Evolutionary conservation across 257 asterid genomes (phyloP).

Genomic region (Primulina eburnea): DNA sequence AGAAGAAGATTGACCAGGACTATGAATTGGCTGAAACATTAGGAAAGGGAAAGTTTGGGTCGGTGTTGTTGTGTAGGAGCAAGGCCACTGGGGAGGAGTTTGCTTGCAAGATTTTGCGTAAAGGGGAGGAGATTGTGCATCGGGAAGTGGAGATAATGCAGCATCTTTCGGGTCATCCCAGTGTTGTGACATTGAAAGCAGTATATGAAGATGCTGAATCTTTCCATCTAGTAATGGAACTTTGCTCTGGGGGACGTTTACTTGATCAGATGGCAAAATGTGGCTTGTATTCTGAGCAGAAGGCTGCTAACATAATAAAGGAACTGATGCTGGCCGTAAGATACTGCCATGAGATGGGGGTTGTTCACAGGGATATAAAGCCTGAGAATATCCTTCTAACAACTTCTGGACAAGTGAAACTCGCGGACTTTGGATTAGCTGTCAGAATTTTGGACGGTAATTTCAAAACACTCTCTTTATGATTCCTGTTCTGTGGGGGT

Average conservation of each 20-base stretch:
- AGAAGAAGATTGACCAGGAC: slow-evolving; percentile 75
- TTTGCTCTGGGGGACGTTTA: slow-evolving; percentile 78
- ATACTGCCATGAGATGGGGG: slow-evolving; percentile 96
- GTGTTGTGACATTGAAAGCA: slow-evolving; percentile 73
- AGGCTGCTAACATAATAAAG: slow-evolving; percentile 71
- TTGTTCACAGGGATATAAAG: slow-evolving; percentile 83
- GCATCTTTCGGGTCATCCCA: slow-evolving; percentile 86
- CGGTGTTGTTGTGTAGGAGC: slow-evolving; percentile 61
- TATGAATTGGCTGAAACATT: slow-evolving; percentile 53
- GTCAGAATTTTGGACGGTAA: slow-evolving; percentile 76
- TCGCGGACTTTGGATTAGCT: slow-evolving; percentile 87
- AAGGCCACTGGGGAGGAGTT: slow-evolving; percentile 66
- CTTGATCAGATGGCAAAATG: slow-evolving; percentile 79
- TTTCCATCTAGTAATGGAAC: slow-evolving; percentile 84
- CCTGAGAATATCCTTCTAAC: slow-evolving; percentile 85
- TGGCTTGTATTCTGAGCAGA: slow-evolving; percentile 60
- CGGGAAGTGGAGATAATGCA: slow-evolving; percentile 96
- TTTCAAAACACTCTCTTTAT: slow-evolving; percentile 15
- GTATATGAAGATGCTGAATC: slow-evolving; percentile 80
- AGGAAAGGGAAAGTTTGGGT: slow-evolving; percentile 82
- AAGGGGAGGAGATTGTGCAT: slow-evolving; percentile 86
- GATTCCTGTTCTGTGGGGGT: not conserved
- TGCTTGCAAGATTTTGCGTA: slow-evolving; percentile 77
- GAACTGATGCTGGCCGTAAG: slow-evolving; percentile 74
- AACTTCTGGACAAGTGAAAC: slow-evolving; percentile 70